Evolutionary conservation across 768 basidiomycete species (phyloP).

Genomic region (Russula emetica): DNA sequence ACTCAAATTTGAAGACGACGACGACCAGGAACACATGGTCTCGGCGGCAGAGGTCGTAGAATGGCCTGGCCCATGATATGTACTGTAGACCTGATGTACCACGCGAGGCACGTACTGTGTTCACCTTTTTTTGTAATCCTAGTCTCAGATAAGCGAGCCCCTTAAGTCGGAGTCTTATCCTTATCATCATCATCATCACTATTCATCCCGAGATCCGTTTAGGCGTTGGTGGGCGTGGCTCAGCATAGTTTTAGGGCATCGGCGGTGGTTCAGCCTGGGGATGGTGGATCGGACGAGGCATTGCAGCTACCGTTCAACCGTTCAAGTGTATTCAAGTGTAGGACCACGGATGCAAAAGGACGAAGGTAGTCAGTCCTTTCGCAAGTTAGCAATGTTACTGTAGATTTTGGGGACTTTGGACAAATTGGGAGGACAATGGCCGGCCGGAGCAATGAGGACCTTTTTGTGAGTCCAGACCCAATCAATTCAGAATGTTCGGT

Average conservation of each 20-base stretch:
- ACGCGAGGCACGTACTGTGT: neutral
- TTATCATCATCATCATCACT: neutral
- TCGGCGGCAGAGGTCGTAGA: slow-evolving; percentile 79
- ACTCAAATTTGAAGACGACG: slow-evolving; percentile 86
- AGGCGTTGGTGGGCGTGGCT: neutral
- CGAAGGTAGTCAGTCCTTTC: neutral
- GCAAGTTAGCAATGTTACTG: neutral
- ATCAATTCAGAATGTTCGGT: neutral
- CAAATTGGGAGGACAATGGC: slow-evolving; percentile 12
- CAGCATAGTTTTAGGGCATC: neutral
- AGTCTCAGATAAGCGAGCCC: slow-evolving; percentile 13
- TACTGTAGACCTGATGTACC: neutral
- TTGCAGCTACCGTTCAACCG: no score
- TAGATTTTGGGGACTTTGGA: neutral
- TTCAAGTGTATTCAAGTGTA: neutral
- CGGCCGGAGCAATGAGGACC: slow-evolving; percentile 13
- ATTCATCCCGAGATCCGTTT: neutral
- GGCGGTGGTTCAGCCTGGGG: neutral
- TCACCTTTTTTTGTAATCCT: slow-evolving; percentile 7
- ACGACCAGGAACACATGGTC: slow-evolving; percentile 74
- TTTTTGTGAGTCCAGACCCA: neutral
- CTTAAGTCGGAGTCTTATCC: slow-evolving; percentile 1
- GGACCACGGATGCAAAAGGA: neutral
- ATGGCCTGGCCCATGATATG: slow-evolving; percentile 49
- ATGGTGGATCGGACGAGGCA: neutral